Evolutionary conservation across 371 early-diverging fungal species (phyloP).

Genomic region (Paraphysoderma sedebokerense): DNA sequence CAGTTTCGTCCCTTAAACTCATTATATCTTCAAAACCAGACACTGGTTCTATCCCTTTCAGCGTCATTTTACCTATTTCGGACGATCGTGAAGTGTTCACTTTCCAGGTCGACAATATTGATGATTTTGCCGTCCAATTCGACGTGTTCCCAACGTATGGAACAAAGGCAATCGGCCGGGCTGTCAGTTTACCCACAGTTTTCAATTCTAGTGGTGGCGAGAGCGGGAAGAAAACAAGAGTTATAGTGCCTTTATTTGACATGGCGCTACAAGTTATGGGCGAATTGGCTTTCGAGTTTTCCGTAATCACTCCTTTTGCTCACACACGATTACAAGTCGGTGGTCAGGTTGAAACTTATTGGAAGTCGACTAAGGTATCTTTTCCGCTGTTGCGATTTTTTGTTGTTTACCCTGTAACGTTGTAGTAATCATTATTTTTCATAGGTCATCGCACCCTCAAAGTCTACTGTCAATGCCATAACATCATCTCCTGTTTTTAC

Average conservation of each 20-base stretch:
- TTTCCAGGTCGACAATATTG: slow-evolving; percentile 61
- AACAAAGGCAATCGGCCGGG: slow-evolving; percentile 77
- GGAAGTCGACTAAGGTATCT: slow-evolving; percentile 76
- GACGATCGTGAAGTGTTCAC: slow-evolving; percentile 59
- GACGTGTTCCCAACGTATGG: slow-evolving; percentile 89
- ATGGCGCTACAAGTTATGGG: slow-evolving; percentile 75
- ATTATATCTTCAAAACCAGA: slow-evolving; percentile 59
- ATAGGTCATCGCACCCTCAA: no score
- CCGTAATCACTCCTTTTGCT: slow-evolving; percentile 67
- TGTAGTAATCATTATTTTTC: no score
- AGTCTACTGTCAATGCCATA: not conserved
- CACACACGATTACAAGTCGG: slow-evolving; percentile 77
- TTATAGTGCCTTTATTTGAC: slow-evolving; percentile 62
- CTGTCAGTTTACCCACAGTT: slow-evolving; percentile 52
- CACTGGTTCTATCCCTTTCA: slow-evolving; percentile 71
- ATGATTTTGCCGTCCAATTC: slow-evolving; percentile 67
- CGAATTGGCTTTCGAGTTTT: slow-evolving; percentile 62
- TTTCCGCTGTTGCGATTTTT: not conserved
- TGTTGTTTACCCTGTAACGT: no score
- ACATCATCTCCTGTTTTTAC: not conserved
- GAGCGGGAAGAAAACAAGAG: slow-evolving; percentile 15
- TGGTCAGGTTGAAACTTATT: slow-evolving; percentile 86
- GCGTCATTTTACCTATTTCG: slow-evolving; percentile 70
- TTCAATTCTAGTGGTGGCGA: slow-evolving; percentile 19
- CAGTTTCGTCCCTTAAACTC: slow-evolving; percentile 36